A percentile compares a stretch with the other conserved stretches of the same genome.
Evolutionary conservation across 164 flowering plant species (phyloP).

Genomic region (Sextonia rubra): DNA sequence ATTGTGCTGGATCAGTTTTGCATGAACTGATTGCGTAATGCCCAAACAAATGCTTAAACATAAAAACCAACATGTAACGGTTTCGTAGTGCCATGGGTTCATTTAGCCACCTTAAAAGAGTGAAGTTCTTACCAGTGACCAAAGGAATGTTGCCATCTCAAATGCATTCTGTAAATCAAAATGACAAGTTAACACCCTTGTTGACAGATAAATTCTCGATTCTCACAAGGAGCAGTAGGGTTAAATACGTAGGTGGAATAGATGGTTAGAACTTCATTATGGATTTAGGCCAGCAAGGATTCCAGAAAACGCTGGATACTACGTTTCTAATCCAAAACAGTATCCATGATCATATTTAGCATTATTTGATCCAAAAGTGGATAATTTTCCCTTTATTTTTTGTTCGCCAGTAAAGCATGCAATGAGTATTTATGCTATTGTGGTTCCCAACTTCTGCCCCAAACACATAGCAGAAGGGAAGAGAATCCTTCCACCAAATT

Average conservation of each 20-base stretch:
- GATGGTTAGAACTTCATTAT: not conserved
- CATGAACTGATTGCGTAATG: too few relatives aligned
- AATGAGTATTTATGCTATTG: not conserved
- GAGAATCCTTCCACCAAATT: not conserved
- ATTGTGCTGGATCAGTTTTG: too few relatives aligned
- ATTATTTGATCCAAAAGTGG: not conserved
- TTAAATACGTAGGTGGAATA: not conserved
- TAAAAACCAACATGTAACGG: too few relatives aligned
- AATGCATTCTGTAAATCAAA: conserved; percentile 74
- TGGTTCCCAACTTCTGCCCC: not conserved
- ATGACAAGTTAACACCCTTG: not conserved
- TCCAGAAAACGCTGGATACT: not conserved
- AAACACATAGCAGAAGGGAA: not conserved
- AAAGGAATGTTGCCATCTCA: conserved; percentile 82
- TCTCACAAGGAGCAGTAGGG: too few relatives aligned
- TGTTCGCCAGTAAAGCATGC: too few relatives aligned
- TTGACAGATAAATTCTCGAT: not conserved
- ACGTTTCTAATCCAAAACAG: not conserved
- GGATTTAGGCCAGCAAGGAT: not conserved
- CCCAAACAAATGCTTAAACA: too few relatives aligned
- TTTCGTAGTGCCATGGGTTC: too few relatives aligned
- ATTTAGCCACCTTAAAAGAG: not conserved
- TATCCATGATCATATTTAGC: not conserved
- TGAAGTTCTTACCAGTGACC: conserved; percentile 75
- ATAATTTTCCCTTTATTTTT: too few relatives aligned